A percentile compares a stretch with the other conserved stretches of the same genome.
Evolutionary conservation across 1,284 basidiomycete species (phyloP).

Genomic region (Vanrija pseudolonga): DNA sequence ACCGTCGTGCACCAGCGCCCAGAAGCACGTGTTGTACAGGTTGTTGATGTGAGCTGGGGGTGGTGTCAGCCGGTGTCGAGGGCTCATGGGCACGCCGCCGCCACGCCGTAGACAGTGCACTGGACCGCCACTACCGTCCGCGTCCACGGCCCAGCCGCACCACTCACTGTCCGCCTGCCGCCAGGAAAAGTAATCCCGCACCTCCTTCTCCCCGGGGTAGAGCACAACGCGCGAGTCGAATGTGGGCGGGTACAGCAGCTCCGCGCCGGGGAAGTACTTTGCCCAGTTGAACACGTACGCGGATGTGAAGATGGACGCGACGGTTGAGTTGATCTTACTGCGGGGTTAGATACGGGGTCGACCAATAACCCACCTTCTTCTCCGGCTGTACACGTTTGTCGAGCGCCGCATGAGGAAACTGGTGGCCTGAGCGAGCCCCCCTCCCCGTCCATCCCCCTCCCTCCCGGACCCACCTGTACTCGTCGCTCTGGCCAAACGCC

Average conservation of each 20-base stretch:
- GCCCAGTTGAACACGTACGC: slow-evolving; percentile 86
- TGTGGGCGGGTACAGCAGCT: slow-evolving; percentile 74
- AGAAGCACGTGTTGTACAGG: slow-evolving; percentile 93
- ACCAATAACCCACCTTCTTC: slow-evolving; percentile 55
- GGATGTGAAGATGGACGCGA: slow-evolving; percentile 89
- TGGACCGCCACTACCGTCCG: too few relatives aligned
- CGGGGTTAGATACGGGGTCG: not conserved
- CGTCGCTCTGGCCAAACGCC: slow-evolving; percentile 94
- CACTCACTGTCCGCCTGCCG: slow-evolving; percentile 86
- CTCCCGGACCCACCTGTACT: slow-evolving; percentile 68
- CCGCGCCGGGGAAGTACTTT: slow-evolving; percentile 64
- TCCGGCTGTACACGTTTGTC: slow-evolving; percentile 75
- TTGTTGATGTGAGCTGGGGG: slow-evolving; percentile 91
- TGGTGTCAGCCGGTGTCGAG: not conserved
- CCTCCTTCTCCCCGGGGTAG: slow-evolving; percentile 69
- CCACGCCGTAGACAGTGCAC: too few relatives aligned
- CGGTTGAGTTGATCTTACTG: slow-evolving; percentile 78
- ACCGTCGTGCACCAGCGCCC: slow-evolving; percentile 83
- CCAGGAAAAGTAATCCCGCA: slow-evolving; percentile 94
- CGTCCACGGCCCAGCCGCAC: too few relatives aligned
- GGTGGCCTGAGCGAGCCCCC: slow-evolving; percentile 10
- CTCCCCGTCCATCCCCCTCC: too few relatives aligned
- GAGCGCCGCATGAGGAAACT: slow-evolving; percentile 82
- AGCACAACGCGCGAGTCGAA: slow-evolving; percentile 88
- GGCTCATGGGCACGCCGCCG: not conserved